phyloP scores from a whole-genome alignment of 345 rosid species.

The Eucalyptus tenuipes region DNA sequence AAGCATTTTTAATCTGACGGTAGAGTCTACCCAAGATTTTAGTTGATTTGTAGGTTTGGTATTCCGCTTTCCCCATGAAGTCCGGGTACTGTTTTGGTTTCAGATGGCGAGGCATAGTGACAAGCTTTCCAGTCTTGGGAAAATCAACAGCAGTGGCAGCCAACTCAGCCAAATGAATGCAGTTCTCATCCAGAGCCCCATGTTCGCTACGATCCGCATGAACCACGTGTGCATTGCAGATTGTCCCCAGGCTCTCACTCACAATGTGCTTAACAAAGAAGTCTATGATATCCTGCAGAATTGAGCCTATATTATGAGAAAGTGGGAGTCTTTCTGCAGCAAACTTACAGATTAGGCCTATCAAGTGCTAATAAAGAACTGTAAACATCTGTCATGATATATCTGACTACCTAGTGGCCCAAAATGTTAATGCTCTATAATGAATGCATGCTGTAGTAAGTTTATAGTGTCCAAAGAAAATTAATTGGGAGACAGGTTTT shows the following conservation, averaged over 20 bases:
- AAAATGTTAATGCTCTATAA: not conserved
- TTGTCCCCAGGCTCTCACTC: conserved; percentile 63
- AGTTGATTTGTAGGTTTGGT: conserved; percentile 54
- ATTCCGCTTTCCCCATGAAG: conserved; percentile 79
- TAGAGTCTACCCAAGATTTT: conserved; percentile 80
- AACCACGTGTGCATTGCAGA: conserved; percentile 89
- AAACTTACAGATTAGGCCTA: not conserved
- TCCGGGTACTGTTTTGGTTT: conserved; percentile 84
- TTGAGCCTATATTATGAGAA: not conserved
- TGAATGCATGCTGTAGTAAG: not conserved
- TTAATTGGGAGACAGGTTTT: not conserved
- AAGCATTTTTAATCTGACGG: conserved; percentile 46
- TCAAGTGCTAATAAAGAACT: not conserved
- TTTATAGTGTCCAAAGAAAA: not conserved
- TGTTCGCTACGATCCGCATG: conserved; percentile 68
- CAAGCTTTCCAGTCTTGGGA: conserved; percentile 87
- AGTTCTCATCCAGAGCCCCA: conserved; percentile 69
- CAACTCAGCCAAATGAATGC: conserved; percentile 57
- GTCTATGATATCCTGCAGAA: conserved; percentile 63
- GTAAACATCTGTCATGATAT: not conserved
- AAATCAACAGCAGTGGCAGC: conserved; percentile 97
- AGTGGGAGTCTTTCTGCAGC: not conserved
- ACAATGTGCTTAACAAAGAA: conserved; percentile 69
- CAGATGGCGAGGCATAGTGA: conserved; percentile 47
- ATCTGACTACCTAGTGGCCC: not conserved